Evolutionary conservation across 441 rosid species (phyloP).

Genomic region (Populus hybrid): DNA sequence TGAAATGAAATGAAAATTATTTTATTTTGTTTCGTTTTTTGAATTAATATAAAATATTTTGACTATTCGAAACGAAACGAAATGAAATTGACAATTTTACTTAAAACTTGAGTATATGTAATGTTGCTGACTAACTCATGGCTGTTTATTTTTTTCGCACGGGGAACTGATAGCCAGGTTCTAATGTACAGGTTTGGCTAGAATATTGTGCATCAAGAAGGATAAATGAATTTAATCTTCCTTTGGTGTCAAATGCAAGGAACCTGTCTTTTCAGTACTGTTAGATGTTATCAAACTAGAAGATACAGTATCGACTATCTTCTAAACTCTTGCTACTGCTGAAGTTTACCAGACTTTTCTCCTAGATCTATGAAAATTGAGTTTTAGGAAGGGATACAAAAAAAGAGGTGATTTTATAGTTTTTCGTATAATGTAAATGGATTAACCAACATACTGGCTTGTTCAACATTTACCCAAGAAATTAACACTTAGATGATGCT

Average conservation of each 20-base stretch:
- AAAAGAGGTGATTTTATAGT: not conserved
- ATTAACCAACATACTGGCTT: not conserved
- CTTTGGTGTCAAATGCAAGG: not conserved
- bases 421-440: not conserved
- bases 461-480: not conserved
- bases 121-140: not conserved
- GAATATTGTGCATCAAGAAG: not conserved
- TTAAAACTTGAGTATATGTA: too few species aligned
- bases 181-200: slow-evolving; percentile 13
- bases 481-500: not conserved
- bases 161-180: slow-evolving; percentile 4
- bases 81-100: too few species aligned
- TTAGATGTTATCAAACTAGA: not conserved
- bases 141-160: not conserved
- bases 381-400: not conserved
- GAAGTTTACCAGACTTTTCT: not conserved
- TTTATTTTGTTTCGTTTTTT: too few species aligned
- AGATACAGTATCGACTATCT: not conserved
- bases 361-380: not conserved
- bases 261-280: too few species aligned
- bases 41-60: too few species aligned
- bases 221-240: not conserved
- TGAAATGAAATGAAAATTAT: too few species aligned
- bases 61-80: too few species aligned
- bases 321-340: not conserved